Percentiles rank a stretch among this genome's conserved stretches.
phyloP scores from a whole-genome alignment of 1,284 basidiomycete genomes.

The Neonothopanus nambi region DNA sequence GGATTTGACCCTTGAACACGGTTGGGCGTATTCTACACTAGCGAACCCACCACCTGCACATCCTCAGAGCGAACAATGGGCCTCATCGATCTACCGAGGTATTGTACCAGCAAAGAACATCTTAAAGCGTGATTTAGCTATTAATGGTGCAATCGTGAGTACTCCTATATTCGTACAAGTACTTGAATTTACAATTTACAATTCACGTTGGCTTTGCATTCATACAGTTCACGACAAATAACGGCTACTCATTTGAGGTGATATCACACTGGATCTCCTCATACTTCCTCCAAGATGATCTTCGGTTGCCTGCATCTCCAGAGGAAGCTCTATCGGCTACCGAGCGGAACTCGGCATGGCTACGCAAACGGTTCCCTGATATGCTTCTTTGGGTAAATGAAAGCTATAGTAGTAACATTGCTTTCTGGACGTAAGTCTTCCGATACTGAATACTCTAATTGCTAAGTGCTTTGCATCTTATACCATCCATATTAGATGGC shows the following conservation, averaged over 20 bases:
- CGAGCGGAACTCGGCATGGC: conserved; percentile 47
- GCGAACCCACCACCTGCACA: conserved; percentile 23
- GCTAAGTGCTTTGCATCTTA: neutral
- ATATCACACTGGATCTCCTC: conserved; percentile 64
- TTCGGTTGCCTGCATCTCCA: conserved; percentile 44
- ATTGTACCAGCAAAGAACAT: conserved; percentile 60
- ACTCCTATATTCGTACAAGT: neutral
- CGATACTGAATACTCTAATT: conserved; percentile 4
- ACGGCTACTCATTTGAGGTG: conserved; percentile 54
- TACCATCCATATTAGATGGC: conserved; percentile 44
- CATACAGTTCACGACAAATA: conserved; percentile 46
- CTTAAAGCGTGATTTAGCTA: conserved; percentile 52
- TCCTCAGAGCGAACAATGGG: conserved; percentile 28
- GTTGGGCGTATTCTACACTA: conserved; percentile 37
- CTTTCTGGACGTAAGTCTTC: conserved; percentile 45
- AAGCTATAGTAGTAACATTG: conserved; percentile 44
- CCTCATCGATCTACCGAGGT: conserved; percentile 52
- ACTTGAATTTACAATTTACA: neutral
- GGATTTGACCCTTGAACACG: conserved; percentile 13
- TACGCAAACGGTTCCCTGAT: conserved; percentile 49
- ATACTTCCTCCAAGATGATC: conserved; percentile 52
- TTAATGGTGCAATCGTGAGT: conserved; percentile 51
- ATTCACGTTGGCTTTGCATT: neutral
- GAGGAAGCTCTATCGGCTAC: conserved; percentile 43
- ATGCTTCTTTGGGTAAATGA: conserved; percentile 44